Conservation (phyloP, 2,329 filamentous ascomycete species). For the Cladosporium phlei region DNA sequence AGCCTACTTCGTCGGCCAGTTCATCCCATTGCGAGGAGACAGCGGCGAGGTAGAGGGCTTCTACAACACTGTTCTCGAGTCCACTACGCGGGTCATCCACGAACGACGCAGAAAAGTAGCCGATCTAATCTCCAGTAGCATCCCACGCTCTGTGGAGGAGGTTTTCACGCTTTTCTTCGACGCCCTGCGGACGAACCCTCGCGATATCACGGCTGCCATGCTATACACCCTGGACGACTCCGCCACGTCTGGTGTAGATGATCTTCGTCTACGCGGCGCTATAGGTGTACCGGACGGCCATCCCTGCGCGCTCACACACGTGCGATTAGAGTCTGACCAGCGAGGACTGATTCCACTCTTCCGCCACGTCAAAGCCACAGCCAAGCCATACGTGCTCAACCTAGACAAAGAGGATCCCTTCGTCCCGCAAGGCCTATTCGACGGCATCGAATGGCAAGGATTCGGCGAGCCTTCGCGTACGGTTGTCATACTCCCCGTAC, state of each 20-base stretch:
- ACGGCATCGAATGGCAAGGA: constrained; percentile 21
- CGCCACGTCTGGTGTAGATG: background rate
- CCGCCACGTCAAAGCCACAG: background rate
- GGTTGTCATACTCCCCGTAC: constrained; percentile 16
- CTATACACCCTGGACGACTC: constrained; percentile 19
- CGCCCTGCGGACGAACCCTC: constrained; percentile 13
- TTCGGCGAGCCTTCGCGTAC: constrained; percentile 18
- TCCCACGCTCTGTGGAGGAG: constrained; percentile 7
- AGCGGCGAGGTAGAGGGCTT: constrained; percentile 20
- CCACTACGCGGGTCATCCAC: constrained; percentile 16
- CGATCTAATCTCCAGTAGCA: constrained; percentile 14
- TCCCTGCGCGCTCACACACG: background rate
- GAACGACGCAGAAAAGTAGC: constrained; percentile 17
- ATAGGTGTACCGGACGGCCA: constrained; percentile 17
- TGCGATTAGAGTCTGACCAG: background rate
- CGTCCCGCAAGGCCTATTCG: constrained; percentile 9
- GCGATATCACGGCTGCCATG: constrained; percentile 18
- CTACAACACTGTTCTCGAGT: constrained; percentile 23
- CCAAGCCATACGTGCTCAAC: no score
- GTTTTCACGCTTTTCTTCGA: constrained; percentile 13
- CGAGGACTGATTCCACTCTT: background rate
- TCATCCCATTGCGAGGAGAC: constrained; percentile 22
- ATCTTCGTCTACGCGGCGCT: constrained; percentile 12
- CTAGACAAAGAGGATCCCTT: no score
- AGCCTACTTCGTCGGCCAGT: constrained; percentile 19